phyloP scores from a whole-genome alignment of 2,329 filamentous ascomycete genomes.

The Parafenestella ontariensis region DNA sequence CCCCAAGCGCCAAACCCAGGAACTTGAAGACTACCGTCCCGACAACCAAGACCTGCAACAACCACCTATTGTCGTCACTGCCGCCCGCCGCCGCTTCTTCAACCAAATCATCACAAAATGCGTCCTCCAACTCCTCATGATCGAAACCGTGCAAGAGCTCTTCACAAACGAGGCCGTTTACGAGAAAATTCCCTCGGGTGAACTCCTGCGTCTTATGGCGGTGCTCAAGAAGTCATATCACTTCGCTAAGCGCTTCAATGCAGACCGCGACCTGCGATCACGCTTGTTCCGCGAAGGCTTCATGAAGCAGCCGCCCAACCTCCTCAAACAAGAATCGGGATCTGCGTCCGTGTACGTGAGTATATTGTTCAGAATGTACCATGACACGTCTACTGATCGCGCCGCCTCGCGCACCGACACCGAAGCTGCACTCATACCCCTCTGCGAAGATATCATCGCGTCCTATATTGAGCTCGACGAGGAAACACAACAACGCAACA shows the following conservation, averaged over 20 bases:
- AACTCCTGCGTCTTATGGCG: conserved; percentile 90
- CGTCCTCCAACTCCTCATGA: conserved; percentile 97
- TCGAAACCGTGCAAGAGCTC: conserved; percentile 97
- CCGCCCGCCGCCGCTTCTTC: conserved; percentile 92
- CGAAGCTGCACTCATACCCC: conserved; percentile 87
- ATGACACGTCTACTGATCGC: conserved; percentile 83
- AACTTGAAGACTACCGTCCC: conserved; percentile 87
- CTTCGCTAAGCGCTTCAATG: conserved; percentile 97
- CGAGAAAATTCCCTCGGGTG: conserved; percentile 84
- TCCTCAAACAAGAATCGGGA: conserved; percentile 95
- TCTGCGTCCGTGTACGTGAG: conserved; percentile 93
- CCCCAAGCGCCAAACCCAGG: conserved; percentile 47
- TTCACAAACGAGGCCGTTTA: conserved; percentile 98
- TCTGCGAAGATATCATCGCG: conserved; percentile 92
- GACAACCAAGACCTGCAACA: conserved; percentile 72
- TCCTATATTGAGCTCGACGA: conserved; percentile 88
- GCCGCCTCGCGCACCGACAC: conserved; percentile 81
- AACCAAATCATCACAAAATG: conserved; percentile 99
- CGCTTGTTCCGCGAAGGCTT: conserved; percentile 96
- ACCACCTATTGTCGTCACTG: conserved; percentile 90
- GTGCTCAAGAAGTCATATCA: conserved; percentile 95
- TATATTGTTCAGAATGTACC: conserved; percentile 97
- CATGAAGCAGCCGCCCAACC: conserved; percentile 98
- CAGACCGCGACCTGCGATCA: conserved; percentile 94
- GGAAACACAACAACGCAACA: conserved; percentile 96